Evolutionary conservation across 2,329 filamentous ascomycete species (phyloP).

Genomic region (Chrysoporthe austroafricana): DNA sequence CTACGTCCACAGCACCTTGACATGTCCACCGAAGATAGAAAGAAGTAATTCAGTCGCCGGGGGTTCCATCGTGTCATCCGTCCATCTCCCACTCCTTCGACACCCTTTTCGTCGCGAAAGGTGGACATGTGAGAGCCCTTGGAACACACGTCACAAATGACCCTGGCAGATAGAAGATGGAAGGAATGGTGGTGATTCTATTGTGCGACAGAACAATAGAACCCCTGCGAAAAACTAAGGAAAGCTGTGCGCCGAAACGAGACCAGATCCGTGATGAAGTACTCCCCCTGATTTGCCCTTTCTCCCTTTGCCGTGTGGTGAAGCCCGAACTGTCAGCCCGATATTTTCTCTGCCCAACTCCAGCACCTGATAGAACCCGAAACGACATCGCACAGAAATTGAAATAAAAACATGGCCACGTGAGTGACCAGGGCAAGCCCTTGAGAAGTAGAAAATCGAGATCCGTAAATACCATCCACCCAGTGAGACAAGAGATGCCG

Average conservation of each 20-base stretch:
- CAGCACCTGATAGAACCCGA: conserved; percentile 7
- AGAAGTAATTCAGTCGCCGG: not conserved
- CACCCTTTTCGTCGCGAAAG: not conserved
- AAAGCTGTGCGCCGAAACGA: not conserved
- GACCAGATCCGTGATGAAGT: conserved; percentile 13
- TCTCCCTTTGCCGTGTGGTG: conserved; percentile 21
- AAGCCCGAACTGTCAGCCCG: conserved; percentile 11
- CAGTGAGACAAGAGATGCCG: not conserved
- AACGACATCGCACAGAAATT: conserved; percentile 15
- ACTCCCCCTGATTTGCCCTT: not conserved
- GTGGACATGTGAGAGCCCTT: not conserved
- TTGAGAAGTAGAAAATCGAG: not conserved
- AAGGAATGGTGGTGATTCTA: not conserved
- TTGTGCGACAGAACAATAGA: not conserved
- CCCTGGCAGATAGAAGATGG: conserved; percentile 3
- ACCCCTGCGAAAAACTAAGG: not conserved
- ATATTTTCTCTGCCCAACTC: conserved; percentile 10
- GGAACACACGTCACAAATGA: conserved; percentile 9
- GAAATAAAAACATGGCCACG: conserved; percentile 11
- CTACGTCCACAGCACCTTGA: not conserved
- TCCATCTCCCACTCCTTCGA: not conserved
- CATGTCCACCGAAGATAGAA: not conserved
- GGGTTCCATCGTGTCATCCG: not conserved
- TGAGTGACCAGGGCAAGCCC: not conserved
- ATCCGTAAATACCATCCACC: not conserved